Evolutionary conservation across 139 green algal species (phyloP), one percentile per base, ranked within the genome.

Genomic region (Yamagishiella unicocca): DNA sequence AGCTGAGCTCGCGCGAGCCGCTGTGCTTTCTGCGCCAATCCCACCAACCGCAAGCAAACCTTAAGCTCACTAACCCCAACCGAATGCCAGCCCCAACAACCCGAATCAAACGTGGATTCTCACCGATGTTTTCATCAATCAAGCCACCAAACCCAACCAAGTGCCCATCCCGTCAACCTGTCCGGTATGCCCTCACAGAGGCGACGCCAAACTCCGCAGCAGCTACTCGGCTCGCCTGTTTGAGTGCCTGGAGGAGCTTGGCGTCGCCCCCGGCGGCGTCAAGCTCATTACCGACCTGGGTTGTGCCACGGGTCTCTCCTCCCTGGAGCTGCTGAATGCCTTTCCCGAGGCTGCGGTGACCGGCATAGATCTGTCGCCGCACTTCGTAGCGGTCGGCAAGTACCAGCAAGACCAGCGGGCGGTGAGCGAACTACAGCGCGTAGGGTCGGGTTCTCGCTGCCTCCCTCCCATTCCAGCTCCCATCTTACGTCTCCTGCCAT

Each of bases 381-480:
- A 97, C 89, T 95, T 97, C 84, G 46, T 98, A 43, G 93, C 95
- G 10, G 95, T 96, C 29, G 95, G 92, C 10, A 53, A 37, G 53
- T 93, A 93, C 66, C 75, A 95, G 79, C 91, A 96, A 87, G 66
- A 89, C 38, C 80, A 92, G 77, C 86, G 92, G 5, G 55, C 89
- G 84, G 82, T 87, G 54, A 61, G 75, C 19, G n/a, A 35, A n/a
- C n/a, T n/a, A n/a, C n/a, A n/a, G n/a, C n/a, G n/a, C n/a, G n/a
- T n/a, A n/a, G n/a, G n/a, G n/a, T n/a, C n/a, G n/a, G n/a, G n/a
- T n/a, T n/a, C n/a, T n/a, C n/a, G n/a, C n/a, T n/a, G n/a, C n/a
- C n/a, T n/a, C n/a, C 9, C 75, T 54, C 43, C 2, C 43, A 21
- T 62, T 24, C 38, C n/a, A 40, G 27, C 2, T n/a, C 38, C 40